Percentiles rank a stretch among this genome's conserved stretches.
Evolutionary conservation across 1,284 basidiomycete genomes (phyloP).

Genomic region (Irpex sp.): DNA sequence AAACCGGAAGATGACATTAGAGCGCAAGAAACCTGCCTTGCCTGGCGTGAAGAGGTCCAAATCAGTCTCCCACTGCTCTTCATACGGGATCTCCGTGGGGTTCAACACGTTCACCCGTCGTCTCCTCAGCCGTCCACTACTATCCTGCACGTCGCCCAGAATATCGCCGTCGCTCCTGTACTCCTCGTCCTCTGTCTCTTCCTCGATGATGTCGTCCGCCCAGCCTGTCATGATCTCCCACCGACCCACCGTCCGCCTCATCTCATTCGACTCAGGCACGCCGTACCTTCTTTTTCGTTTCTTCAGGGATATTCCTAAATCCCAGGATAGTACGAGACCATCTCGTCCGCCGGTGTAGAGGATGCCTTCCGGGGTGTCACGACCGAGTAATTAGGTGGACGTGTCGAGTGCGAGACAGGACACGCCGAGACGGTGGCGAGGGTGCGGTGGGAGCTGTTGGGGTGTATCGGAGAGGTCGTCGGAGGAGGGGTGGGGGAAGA

Average conservation of each 20-base stretch:
- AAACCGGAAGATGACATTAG: neutral
- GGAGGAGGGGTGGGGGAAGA: constrained; percentile 43
- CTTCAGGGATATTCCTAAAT: constrained; percentile 69
- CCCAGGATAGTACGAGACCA: constrained; percentile 90
- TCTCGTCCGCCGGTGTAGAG: constrained; percentile 36
- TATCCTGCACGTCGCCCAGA: constrained; percentile 59
- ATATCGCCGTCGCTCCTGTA: constrained; percentile 64
- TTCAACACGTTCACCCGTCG: constrained; percentile 23
- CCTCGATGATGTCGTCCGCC: constrained; percentile 64
- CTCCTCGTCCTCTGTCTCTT: constrained; percentile 51
- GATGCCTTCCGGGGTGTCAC: constrained; percentile 74
- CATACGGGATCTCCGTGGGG: constrained; percentile 43
- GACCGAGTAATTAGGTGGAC: constrained; percentile 68
- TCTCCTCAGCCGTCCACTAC: constrained; percentile 21
- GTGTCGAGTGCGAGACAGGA: constrained; percentile 83
- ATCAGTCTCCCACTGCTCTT: constrained; percentile 79
- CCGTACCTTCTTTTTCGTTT: constrained; percentile 33
- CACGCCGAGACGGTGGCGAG: constrained; percentile 84
- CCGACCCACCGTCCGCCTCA: constrained; percentile 19
- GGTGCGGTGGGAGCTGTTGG: constrained; percentile 39
- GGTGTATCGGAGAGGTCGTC: constrained; percentile 20
- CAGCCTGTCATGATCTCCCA: constrained; percentile 82
- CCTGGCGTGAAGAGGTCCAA: constrained; percentile 36
- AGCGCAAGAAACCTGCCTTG: constrained; percentile 36
- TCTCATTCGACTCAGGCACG: constrained; percentile 17